phyloP scores from a whole-genome alignment of 169 alveolate genomes.

The Eimeria sp. region DNA sequence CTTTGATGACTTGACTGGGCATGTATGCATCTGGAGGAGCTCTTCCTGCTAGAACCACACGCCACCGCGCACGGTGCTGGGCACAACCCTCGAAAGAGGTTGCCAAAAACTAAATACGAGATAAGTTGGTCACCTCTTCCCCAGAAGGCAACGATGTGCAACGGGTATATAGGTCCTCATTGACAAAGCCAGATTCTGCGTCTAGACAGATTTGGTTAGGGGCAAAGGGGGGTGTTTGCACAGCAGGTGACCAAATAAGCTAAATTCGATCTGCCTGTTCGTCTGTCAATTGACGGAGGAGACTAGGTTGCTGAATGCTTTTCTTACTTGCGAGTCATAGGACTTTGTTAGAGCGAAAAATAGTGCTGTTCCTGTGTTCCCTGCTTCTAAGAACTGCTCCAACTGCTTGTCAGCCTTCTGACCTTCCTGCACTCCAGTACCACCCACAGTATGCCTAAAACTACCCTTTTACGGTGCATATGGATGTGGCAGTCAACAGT shows the following conservation, averaged over 20 bases:
- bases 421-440: not conserved
- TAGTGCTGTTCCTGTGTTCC: conserved; percentile 47
- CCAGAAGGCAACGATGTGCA: not conserved
- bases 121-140: not conserved
- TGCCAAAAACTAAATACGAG: not conserved
- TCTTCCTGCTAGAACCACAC: conserved; percentile 1
- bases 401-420: conserved; percentile 46
- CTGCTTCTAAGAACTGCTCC: conserved; percentile 40
- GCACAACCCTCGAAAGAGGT: not conserved
- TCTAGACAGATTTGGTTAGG: not conserved
- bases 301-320: not conserved
- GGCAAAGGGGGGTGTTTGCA: not conserved
- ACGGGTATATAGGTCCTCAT: too few species aligned
- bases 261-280: not conserved
- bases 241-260: not conserved
- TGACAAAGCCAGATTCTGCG: not conserved
- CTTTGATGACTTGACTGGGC: not conserved
- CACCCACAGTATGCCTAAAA: not conserved
- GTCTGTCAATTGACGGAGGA: not conserved
- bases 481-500: not conserved
- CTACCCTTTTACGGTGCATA: not conserved
- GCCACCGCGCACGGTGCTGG: not conserved
- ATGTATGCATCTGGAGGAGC: conserved; percentile 32
- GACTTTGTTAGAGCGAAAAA: not conserved
- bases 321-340: conserved; percentile 15